A percentile compares a stretch with the other conserved stretches of the same genome.
These are phyloP conservation scores for Stellera chamaejasme DNA, from an alignment of 345 rosid genomes.

Conservation along the genomic window DNA sequence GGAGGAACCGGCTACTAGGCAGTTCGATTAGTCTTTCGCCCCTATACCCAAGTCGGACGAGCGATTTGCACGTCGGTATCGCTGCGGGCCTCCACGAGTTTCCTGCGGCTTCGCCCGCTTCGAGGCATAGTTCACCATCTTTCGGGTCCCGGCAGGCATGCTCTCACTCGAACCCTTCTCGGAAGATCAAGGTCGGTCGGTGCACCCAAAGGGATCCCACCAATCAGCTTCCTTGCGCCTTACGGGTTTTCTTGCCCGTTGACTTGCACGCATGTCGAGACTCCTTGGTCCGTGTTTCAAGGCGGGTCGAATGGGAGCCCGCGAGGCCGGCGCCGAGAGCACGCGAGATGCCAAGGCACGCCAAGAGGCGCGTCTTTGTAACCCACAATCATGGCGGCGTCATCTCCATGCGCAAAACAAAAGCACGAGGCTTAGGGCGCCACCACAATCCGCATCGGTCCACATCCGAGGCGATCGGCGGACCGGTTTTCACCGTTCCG, in stretches of 20 bases:
- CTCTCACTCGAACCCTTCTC: conserved; percentile 16
- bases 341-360: conserved; percentile 4
- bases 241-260: conserved; percentile 26
- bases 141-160: conserved; percentile 22
- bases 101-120: conserved; percentile 22
- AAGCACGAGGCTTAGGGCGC: background rate
- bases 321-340: conserved; percentile 23
- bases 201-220: no score
- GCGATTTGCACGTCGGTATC: background rate
- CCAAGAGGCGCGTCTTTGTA: conserved; percentile 1
- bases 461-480: no score
- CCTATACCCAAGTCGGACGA: background rate
- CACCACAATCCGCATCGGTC: no score
- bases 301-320: conserved; percentile 46
- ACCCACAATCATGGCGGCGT: conserved; percentile 1
- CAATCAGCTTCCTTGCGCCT: no score
- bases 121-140: conserved; percentile 25
- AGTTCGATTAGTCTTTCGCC: background rate
- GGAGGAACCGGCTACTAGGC: background rate
- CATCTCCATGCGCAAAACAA: background rate
- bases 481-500: no score
- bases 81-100: conserved; percentile 27
- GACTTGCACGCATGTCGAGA: conserved; percentile 44
- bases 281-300: conserved; percentile 67
- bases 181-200: no score